These are phyloP conservation scores for Aeschynomene evenia DNA, from an alignment of 306 rosid species.

Conservation along the genomic window DNA sequence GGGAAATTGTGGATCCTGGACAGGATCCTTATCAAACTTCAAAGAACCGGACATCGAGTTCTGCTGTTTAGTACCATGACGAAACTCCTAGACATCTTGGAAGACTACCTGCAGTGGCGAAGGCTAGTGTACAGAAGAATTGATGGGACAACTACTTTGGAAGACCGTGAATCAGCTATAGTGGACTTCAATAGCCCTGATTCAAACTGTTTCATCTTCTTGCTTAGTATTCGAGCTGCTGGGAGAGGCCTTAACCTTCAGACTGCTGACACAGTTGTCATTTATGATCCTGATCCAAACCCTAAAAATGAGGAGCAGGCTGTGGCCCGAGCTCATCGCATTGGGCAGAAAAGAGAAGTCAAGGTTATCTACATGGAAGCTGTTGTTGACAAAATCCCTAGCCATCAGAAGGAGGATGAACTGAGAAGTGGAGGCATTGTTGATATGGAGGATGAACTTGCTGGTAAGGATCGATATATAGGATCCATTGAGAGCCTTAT, in stretches of 20 bases:
- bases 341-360: slow-evolving; percentile 96
- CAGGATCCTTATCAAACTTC: slow-evolving; percentile 89
- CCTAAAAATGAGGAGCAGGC: slow-evolving; percentile 99
- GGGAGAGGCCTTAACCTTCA: slow-evolving; percentile 99
- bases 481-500: slow-evolving; percentile 97
- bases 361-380: slow-evolving; percentile 98
- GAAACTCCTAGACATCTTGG: slow-evolving; percentile 87
- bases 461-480: slow-evolving; percentile 93
- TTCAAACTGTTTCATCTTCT: slow-evolving; percentile 89
- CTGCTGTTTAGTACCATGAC: slow-evolving; percentile 99
- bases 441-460: slow-evolving; percentile 93
- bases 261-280: slow-evolving; percentile 96
- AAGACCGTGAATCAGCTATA: slow-evolving; percentile 96
- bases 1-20: slow-evolving; percentile 97
- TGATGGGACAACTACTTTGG: slow-evolving; percentile 96
- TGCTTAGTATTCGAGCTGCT: slow-evolving; percentile 98
- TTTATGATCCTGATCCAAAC: slow-evolving; percentile 97
- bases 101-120: slow-evolving; percentile 92
- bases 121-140: slow-evolving; percentile 82
- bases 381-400: slow-evolving; percentile 86
- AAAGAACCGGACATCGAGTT: slow-evolving; percentile 93
- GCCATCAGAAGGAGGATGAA: slow-evolving; percentile 94
- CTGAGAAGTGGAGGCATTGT: slow-evolving; percentile 72
- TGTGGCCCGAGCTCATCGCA: slow-evolving; percentile 99
- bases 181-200: slow-evolving; percentile 83